Evolutionary conservation across 768 basidiomycete species (phyloP), one percentile per base, ranked within the genome.

Genomic region (Hygrophoropsis aurantiaca): DNA sequence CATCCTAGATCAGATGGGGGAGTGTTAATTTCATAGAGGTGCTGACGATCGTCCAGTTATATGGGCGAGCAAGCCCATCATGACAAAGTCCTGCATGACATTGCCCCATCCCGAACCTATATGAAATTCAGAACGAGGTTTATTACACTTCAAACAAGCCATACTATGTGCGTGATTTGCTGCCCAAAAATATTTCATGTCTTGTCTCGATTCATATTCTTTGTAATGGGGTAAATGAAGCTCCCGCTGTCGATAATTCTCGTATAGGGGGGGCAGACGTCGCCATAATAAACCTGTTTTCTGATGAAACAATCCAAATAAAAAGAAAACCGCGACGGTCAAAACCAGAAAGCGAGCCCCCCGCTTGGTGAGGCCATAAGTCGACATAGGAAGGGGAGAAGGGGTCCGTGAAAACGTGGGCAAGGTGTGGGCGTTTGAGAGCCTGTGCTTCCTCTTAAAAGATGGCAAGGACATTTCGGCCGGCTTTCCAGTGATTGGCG

Each of bases 131-230:
- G 13, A 30, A 21, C 20, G 19, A 16, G 44, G 32, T 24, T 45
- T 53, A 8, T n/a, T 19, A 13, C 25, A 18, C 36, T 6, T 36
- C 20, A 9, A 37, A 19, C 11, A 15, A 18, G 10, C 5, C 25
- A 51, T 30, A 67, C 70, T 53, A 40, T 56, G 54, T 1, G 59
- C 68, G 49, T 77, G 73, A 44, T 74, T 74, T 11, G 71, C 67
- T 24, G 73, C 57, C 58, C 64, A 75, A 3, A 78, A 48, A 46
- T 69, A 77, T 42, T 61, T 65, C 11, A 57, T 58, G 25, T 57
- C 47, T 16, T 46, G 39, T 30, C 27, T 30, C 1, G 65, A 68
- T 19, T 71, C 64, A 1, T 67, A 52, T 1, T 43, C 16, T 34
- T 64, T 53, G 44, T 73, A 68, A 46, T 75, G 73, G 1, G 71